Evolutionary conservation across 306 rosid genomes (phyloP).

Genomic region (Vachellia pachyceras): DNA sequence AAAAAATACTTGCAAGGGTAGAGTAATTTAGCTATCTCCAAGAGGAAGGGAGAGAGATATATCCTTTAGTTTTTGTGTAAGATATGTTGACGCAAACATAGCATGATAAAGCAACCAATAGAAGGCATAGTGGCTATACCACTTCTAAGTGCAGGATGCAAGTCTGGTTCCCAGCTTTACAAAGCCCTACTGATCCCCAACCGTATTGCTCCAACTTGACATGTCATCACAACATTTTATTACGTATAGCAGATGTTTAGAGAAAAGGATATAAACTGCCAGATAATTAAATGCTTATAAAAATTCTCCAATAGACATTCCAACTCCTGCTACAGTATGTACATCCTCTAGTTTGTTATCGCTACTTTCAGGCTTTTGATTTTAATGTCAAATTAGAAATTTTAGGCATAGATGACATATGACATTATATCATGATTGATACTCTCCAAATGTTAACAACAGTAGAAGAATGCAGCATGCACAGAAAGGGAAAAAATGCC

Average conservation of each 20-base stretch:
- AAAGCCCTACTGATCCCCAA: conserved; percentile 93
- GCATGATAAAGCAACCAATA: conserved; percentile 3
- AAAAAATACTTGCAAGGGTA: background rate
- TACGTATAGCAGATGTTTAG: background rate
- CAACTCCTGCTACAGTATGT: background rate
- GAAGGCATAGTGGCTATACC: conserved; percentile 48
- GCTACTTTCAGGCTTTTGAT: background rate
- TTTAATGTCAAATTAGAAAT: background rate
- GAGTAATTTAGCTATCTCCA: background rate
- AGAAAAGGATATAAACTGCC: conserved; percentile 2
- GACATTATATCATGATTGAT: background rate
- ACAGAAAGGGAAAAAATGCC: too few relatives aligned
- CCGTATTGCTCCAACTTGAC: conserved; percentile 96
- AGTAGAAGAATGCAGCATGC: background rate
- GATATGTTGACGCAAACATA: background rate
- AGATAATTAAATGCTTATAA: conserved; percentile 1
- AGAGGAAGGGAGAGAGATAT: background rate
- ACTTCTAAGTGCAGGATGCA: conserved; percentile 78
- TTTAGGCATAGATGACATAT: background rate
- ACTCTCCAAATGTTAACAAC: background rate
- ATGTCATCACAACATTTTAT: conserved; percentile 44
- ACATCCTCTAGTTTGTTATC: background rate
- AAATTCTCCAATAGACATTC: background rate
- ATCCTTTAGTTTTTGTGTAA: background rate
- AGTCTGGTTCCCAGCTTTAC: conserved; percentile 94